Conservation (phyloP, 106 monocot genomes). For the Platanthera zijinensis region DNA sequence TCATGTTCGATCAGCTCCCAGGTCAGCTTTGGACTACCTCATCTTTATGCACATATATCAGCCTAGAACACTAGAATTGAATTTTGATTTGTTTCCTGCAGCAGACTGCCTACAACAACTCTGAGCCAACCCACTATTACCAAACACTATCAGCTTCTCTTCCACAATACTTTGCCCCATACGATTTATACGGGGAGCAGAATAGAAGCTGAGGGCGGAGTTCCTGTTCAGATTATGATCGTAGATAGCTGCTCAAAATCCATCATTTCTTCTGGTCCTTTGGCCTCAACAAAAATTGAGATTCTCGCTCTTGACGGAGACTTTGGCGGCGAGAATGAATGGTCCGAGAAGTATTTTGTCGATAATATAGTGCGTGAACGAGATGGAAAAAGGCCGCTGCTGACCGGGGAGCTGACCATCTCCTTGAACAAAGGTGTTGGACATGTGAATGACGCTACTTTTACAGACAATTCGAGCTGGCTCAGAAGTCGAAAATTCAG, state of each 20-base stretch:
- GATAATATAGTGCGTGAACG: conserved; percentile 60
- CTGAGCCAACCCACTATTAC: conserved; percentile 25
- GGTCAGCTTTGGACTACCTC: conserved; percentile 21
- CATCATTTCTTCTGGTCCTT: conserved; percentile 34
- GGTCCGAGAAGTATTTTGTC: conserved; percentile 63
- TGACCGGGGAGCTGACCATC: conserved; percentile 55
- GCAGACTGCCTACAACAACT: conserved; percentile 27
- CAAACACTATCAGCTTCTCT: conserved; percentile 42
- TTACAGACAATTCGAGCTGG: conserved; percentile 96
- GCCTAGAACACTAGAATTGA: neutral
- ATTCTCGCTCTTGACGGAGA: conserved; percentile 83
- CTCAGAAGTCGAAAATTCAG: conserved; percentile 78
- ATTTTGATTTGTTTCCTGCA: conserved; percentile 3
- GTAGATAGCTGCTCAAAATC: conserved; percentile 28
- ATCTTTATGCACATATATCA: neutral
- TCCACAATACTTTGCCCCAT: conserved; percentile 47
- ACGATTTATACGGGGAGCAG: conserved; percentile 74
- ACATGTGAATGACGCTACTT: conserved; percentile 40
- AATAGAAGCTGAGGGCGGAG: conserved; percentile 55
- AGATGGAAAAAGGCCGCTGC: conserved; percentile 75
- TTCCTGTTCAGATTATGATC: conserved; percentile 42
- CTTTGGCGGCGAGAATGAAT: conserved; percentile 55
- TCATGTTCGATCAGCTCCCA: conserved; percentile 15
- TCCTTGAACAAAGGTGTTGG: conserved; percentile 43
- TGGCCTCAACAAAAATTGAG: conserved; percentile 59